phyloP scores from a whole-genome alignment of 2,329 filamentous ascomycete genomes.

The Epichloe gansuensis region DNA sequence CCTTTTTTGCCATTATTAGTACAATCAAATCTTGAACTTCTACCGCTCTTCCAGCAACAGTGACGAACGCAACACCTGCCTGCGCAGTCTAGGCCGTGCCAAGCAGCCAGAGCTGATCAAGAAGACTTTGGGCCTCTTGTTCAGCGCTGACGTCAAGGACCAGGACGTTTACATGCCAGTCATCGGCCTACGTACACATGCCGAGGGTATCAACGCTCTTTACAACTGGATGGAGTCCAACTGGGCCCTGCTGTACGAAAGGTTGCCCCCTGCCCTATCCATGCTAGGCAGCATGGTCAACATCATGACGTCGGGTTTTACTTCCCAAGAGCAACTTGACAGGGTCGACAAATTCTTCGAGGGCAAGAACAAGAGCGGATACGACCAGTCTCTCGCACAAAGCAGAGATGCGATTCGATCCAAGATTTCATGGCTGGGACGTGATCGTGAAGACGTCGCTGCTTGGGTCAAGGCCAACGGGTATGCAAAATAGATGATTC shows the following conservation, averaged over 20 bases:
- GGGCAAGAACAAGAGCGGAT: slow-evolving; percentile 69
- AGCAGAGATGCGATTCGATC: slow-evolving; percentile 73
- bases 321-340: slow-evolving; percentile 59
- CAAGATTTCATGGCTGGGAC: slow-evolving; percentile 38
- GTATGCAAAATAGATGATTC: slow-evolving; percentile 5
- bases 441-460: slow-evolving; percentile 14
- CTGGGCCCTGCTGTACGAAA: slow-evolving; percentile 73
- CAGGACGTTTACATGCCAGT: slow-evolving; percentile 91
- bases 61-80: slow-evolving; percentile 84
- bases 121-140: slow-evolving; percentile 61
- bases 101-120: slow-evolving; percentile 69
- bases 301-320: slow-evolving; percentile 72
- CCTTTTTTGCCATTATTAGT: slow-evolving; percentile 30
- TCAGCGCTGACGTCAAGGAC: slow-evolving; percentile 74
- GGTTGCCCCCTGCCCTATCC: slow-evolving; percentile 71
- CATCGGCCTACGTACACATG: slow-evolving; percentile 62
- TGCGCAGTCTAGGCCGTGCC: slow-evolving; percentile 70
- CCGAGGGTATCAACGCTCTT: slow-evolving; percentile 65
- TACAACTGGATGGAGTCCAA: slow-evolving; percentile 77
- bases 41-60: slow-evolving; percentile 56
- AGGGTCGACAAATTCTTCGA: slow-evolving; percentile 72
- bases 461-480: slow-evolving; percentile 14
- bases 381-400: slow-evolving; percentile 81
- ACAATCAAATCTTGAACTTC: slow-evolving; percentile 62
- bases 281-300: slow-evolving; percentile 78